Evolutionary conservation across 129 eudicot genomes (phyloP), one percentile per base, ranked within the genome.

Genomic region (Gnaphalium uliginosum): DNA sequence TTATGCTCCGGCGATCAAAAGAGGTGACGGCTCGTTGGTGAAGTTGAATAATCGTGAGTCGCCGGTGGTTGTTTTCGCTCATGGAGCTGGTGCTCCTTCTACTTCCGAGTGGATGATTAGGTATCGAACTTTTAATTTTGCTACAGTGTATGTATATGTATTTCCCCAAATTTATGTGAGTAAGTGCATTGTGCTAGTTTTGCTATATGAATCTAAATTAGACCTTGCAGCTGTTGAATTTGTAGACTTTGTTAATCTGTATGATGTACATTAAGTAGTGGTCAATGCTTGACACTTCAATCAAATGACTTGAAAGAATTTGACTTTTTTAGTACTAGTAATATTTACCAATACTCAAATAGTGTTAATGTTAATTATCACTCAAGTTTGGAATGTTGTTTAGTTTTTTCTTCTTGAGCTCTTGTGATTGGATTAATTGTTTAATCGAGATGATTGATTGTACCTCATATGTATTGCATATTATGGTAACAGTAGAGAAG

Each of bases 51-150:
- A 1, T 35, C 66, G 72, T 21, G 41, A 79, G 10, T 82, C 96
- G 46, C 96, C 98, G 33, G 87, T 92, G 67, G 82, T 92, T 59
- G 95, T 92, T 19, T 90, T 89, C 63, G 98, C 98, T 87, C 98
- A 92, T 76, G 98, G 98, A 13, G 96, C 98, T 69, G 98, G 94
- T 19, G 98, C 96, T 79, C 94, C 98, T 66, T 92, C 98, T n/a
- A 72, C 98, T 76, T 92, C 98, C 4, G 90, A 86, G 57, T 92
- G 98, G 98, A 92, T 92, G 98, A 81, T 89, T 23, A 86, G 92
- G 98, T 92, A 19, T n/a, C n/a, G n/a, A n/a, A n/a, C n/a, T n/a
- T n/a, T n/a, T n/a, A n/a, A 32, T 2, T 41, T 71, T 15, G 46
- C n/a, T 53, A 25, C 51, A 43, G 57, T 53, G n/a, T n/a, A n/a